phyloP scores from a whole-genome alignment of 1,139 yeast species.

The Candida tetrigidarum region DNA sequence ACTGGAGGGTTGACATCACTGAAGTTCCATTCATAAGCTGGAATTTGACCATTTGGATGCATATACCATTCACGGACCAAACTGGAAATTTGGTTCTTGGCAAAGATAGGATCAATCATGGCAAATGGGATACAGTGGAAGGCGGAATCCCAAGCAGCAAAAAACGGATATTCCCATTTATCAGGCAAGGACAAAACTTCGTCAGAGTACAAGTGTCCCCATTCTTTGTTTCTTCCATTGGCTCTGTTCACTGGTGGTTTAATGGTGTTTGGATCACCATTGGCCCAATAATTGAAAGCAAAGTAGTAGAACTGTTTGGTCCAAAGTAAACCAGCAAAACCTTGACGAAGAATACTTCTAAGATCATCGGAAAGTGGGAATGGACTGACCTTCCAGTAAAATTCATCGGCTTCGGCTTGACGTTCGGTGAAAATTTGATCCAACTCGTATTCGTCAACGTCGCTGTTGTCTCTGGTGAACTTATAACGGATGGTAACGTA shows the following conservation, averaged over 20 bases:
- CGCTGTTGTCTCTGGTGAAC: constrained; percentile 52
- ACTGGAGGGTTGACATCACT: constrained; percentile 97
- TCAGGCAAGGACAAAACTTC: constrained; percentile 92
- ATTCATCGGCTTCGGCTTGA: constrained; percentile 91
- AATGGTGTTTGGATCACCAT: constrained; percentile 81
- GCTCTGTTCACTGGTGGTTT: constrained; percentile 84
- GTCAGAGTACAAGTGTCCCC: constrained; percentile 90
- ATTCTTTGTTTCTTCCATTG: constrained; percentile 81
- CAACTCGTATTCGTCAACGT: constrained; percentile 78
- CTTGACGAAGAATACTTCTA: constrained; percentile 89
- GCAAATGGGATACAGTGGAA: constrained; percentile 96
- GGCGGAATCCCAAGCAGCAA: constrained; percentile 98
- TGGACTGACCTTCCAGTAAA: constrained; percentile 90
- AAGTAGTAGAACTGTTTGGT: constrained; percentile 92
- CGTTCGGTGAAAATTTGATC: constrained; percentile 76
- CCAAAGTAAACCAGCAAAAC: constrained; percentile 95
- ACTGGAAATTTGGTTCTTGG: constrained; percentile 86
- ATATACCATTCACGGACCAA: constrained; percentile 96
- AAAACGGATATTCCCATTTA: constrained; percentile 97
- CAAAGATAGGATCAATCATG: constrained; percentile 94
- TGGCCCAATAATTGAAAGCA: constrained; percentile 85
- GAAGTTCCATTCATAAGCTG: constrained; percentile 98
- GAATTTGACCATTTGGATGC: constrained; percentile 99
- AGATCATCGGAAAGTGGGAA: constrained; percentile 83
- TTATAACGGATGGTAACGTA: constrained; percentile 87